These are phyloP conservation scores for Lactarius tabidus DNA, from an alignment of 768 basidiomycete genomes.

Conservation along the genomic window DNA sequence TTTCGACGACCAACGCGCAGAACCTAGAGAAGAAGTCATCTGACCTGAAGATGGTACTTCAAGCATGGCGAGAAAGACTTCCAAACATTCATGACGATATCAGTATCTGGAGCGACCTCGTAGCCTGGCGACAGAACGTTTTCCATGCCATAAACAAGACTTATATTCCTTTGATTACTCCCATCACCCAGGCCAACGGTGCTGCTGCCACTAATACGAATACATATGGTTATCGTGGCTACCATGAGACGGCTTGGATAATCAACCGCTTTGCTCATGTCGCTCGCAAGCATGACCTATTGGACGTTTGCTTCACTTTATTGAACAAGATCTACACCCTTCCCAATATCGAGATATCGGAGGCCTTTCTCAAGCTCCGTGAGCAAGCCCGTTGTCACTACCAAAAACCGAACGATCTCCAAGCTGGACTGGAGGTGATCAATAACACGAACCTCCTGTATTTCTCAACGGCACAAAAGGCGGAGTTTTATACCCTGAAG, in stretches of 20 bases:
- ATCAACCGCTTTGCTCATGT: slow-evolving; percentile 99
- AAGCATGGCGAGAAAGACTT: slow-evolving; percentile 94
- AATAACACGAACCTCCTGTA: slow-evolving; percentile 99
- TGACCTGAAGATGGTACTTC: slow-evolving; percentile 93
- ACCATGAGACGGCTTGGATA: slow-evolving; percentile 99
- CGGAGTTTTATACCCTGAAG: slow-evolving; percentile 97
- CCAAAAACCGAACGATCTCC: slow-evolving; percentile 89
- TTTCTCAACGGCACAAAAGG: slow-evolving; percentile 91
- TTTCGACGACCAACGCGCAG: slow-evolving; percentile 77
- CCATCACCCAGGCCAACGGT: slow-evolving; percentile 45
- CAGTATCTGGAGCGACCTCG: slow-evolving; percentile 98
- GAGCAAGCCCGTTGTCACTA: slow-evolving; percentile 99
- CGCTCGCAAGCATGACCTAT: slow-evolving; percentile 91
- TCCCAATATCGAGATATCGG: slow-evolving; percentile 99
- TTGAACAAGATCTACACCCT: slow-evolving; percentile 97
- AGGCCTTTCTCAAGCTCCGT: slow-evolving; percentile 96
- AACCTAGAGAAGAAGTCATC: slow-evolving; percentile 94
- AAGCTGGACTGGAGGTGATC: slow-evolving; percentile 95
- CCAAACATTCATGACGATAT: slow-evolving; percentile 97
- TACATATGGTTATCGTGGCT: slow-evolving; percentile 91
- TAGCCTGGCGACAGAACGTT: slow-evolving; percentile 98
- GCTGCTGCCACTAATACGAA: slow-evolving; percentile 56
- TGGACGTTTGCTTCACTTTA: slow-evolving; percentile 92
- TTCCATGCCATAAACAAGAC: slow-evolving; percentile 96
- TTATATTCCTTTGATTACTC: slow-evolving; percentile 83